Conservation (phyloP, 2,329 filamentous ascomycete genomes). For the Grosmannia huntii region DNA sequence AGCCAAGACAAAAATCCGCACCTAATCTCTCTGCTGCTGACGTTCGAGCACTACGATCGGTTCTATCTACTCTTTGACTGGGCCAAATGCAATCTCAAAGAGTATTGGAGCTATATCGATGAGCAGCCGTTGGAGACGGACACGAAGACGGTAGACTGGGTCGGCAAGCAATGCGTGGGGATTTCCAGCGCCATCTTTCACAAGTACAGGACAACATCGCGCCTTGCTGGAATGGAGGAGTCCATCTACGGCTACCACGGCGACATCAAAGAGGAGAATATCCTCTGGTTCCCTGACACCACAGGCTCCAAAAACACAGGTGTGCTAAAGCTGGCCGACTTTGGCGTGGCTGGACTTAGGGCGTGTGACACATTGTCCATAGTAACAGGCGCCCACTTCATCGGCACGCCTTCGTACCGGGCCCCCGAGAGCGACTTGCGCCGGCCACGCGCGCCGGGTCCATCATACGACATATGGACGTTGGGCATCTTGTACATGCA, state of each 20-base stretch:
- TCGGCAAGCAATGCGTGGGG: neutral
- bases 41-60: constrained; percentile 4
- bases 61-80: constrained; percentile 13
- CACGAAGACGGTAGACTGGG: neutral
- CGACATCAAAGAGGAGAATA: constrained; percentile 15
- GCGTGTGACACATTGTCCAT: neutral
- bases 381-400: neutral
- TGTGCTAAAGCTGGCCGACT: neutral
- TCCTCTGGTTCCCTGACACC: constrained; percentile 10
- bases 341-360: neutral
- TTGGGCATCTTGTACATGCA: constrained; percentile 13
- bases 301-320: neutral
- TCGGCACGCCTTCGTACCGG: neutral
- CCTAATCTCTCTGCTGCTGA: constrained; percentile 12
- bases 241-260: constrained; percentile 8
- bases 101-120: constrained; percentile 4
- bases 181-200: neutral
- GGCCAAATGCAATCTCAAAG: constrained; percentile 9
- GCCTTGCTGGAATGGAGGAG: neutral
- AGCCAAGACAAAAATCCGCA: constrained; percentile 6
- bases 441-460: neutral
- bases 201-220: neutral
- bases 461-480: constrained; percentile 14
- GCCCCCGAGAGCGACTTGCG: neutral
- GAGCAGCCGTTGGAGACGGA: neutral